Evolutionary conservation across 257 asterid species (phyloP).

Genomic region (Solanum pennellii): DNA sequence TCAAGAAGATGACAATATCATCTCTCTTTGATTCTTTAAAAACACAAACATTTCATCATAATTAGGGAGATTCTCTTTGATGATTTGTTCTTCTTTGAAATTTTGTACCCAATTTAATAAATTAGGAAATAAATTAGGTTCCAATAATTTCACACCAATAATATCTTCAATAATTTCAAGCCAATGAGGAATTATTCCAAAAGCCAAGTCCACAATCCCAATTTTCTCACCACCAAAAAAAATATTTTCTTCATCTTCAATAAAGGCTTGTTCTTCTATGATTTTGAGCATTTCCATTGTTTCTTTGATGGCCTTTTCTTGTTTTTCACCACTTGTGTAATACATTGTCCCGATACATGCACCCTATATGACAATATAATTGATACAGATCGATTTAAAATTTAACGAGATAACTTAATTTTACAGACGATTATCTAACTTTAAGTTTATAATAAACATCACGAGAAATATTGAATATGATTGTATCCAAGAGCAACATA

Average conservation of each 20-base stretch:
- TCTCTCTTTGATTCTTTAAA: neutral
- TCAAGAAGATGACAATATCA: neutral
- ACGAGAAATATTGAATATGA: neutral
- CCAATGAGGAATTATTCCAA: constrained; percentile 8
- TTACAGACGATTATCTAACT: neutral
- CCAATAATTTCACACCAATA: neutral
- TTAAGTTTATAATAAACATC: neutral
- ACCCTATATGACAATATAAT: neutral
- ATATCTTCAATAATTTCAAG: constrained; percentile 2
- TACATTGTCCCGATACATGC: neutral
- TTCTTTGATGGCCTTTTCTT: constrained; percentile 3
- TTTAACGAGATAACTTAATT: neutral
- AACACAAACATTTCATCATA: neutral
- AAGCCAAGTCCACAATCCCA: neutral
- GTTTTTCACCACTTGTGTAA: neutral
- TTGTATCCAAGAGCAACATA: neutral
- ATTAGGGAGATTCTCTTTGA: constrained; percentile 6
- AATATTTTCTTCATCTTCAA: neutral
- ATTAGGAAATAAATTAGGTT: neutral
- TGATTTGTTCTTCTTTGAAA: neutral
- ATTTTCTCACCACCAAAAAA: neutral
- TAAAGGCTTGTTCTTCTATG: neutral
- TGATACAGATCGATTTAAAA: neutral
- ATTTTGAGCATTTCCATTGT: constrained; percentile 3
- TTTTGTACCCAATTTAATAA: neutral